These are phyloP conservation scores for Wickerhamiella cacticola DNA, from an alignment of 805 yeast genomes.

Conservation along the genomic window DNA sequence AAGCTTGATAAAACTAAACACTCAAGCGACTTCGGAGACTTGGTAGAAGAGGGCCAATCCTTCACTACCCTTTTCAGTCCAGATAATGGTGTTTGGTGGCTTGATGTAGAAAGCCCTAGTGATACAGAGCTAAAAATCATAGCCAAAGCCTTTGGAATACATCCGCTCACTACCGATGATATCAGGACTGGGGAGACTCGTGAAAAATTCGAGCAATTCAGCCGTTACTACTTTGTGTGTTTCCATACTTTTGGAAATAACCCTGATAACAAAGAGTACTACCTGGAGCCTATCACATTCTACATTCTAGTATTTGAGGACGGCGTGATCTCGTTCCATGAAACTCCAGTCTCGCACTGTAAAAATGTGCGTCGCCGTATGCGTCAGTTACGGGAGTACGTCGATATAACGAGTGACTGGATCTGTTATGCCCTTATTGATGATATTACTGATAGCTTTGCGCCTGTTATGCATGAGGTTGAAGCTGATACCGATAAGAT, in stretches of 20 bases:
- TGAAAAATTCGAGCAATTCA: slow-evolving; percentile 78
- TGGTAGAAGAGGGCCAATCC: slow-evolving; percentile 44
- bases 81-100: slow-evolving; percentile 83
- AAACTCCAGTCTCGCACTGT: slow-evolving; percentile 41
- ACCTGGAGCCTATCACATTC: slow-evolving; percentile 41
- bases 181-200: slow-evolving; percentile 92
- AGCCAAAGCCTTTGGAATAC: slow-evolving; percentile 90
- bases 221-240: slow-evolving; percentile 81
- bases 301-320: slow-evolving; percentile 46
- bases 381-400: slow-evolving; percentile 46
- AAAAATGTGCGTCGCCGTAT: slow-evolving; percentile 48
- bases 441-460: slow-evolving; percentile 50
- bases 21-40: slow-evolving; percentile 67
- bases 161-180: slow-evolving; percentile 96
- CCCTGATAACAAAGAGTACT: slow-evolving; percentile 45
- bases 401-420: slow-evolving; percentile 48
- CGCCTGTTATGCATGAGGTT: slow-evolving; percentile 43
- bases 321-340: slow-evolving; percentile 46
- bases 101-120: slow-evolving; percentile 87
- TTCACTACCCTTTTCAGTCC: slow-evolving; percentile 53
- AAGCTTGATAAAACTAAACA: slow-evolving; percentile 77
- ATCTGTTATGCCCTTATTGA: slow-evolving; percentile 51
- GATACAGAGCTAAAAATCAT: slow-evolving; percentile 87
- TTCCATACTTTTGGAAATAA: slow-evolving; percentile 92
- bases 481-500: slow-evolving; percentile 50